phyloP scores from a whole-genome alignment of 73 alveolate genomes.

The Blepharisma japonicum region DNA sequence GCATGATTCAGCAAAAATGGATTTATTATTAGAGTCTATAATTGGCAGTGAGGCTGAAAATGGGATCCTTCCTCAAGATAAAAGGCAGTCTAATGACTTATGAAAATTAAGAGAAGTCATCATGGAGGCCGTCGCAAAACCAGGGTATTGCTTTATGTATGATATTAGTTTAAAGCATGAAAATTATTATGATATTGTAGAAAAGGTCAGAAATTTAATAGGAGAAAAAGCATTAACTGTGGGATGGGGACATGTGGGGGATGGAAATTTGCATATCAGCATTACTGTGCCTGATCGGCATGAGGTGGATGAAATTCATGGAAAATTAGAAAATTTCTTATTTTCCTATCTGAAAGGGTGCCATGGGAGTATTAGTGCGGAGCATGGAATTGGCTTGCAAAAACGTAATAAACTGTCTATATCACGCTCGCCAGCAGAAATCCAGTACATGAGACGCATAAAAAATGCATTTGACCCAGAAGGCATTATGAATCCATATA shows the following conservation, averaged over 20 bases:
- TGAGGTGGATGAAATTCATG: background rate
- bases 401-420: background rate
- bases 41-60: constrained; percentile 4
- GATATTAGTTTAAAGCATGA: background rate
- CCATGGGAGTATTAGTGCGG: constrained; percentile 35
- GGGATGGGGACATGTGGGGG: constrained; percentile 38
- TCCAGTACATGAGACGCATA: background rate
- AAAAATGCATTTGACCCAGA: constrained; percentile 31
- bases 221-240: background rate
- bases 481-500: constrained; percentile 34
- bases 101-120: constrained; percentile 29
- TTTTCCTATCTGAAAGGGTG: background rate
- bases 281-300: constrained; percentile 5
- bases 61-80: constrained; percentile 28
- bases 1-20: constrained; percentile 31
- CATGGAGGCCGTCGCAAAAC: background rate
- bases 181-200: background rate
- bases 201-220: background rate
- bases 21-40: background rate
- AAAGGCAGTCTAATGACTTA: constrained; percentile 4
- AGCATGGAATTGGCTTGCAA: constrained; percentile 34
- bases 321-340: constrained; percentile 25
- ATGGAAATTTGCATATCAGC: constrained; percentile 30
- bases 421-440: background rate
- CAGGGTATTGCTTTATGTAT: background rate